Evolutionary conservation across 805 yeast genomes (phyloP), one percentile per base, ranked within the genome.

Genomic region (Clavispora vitiphila): DNA sequence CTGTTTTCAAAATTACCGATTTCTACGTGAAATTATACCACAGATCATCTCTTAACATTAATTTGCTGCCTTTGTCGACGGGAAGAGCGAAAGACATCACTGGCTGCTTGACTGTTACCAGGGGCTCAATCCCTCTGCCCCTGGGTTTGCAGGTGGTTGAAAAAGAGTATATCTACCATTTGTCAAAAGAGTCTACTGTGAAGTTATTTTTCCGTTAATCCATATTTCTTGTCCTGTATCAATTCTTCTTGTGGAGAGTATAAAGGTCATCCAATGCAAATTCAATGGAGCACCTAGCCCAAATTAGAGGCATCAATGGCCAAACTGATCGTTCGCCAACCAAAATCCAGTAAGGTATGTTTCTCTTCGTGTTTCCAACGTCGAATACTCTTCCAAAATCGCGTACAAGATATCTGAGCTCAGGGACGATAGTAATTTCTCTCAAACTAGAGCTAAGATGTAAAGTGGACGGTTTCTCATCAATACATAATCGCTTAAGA

Each of bases 291-390:
- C 96, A 86, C 36, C 99, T 70, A 1, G 96, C 84, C 80, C 89
- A 82, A 23, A 93, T 69, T 27, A 89, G 67, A 0, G 96, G 87
- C 46, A 87, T 71, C 39, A 87, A 76, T 1, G 96, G 95, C 98
- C 98, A 93, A 1, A 89, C 88, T 34, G 96, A 84, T 48, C 84
- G 71, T 60, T 91, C 97, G 5, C 99, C 99, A 24, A 90, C 87
- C 39, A 76, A 67, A 11, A 89, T 80, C 95, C 97, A 91, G 57
- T 88, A 87, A 5, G 88, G 84, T 18, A 89, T 83, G 58, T 87
- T 89, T 43, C 79, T 83, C 56, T 68, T 61, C 20, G 80, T 72
- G 51, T 83, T 74, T 53, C 82, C 82, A 3, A 86, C 83, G 56
- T 88, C 96, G 54, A 88, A 77, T 0, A 89, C 81, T 50, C 88